Evolutionary conservation across 495 filamentous ascomycete species (phyloP).

Genomic region (Xylaria intraflava): DNA sequence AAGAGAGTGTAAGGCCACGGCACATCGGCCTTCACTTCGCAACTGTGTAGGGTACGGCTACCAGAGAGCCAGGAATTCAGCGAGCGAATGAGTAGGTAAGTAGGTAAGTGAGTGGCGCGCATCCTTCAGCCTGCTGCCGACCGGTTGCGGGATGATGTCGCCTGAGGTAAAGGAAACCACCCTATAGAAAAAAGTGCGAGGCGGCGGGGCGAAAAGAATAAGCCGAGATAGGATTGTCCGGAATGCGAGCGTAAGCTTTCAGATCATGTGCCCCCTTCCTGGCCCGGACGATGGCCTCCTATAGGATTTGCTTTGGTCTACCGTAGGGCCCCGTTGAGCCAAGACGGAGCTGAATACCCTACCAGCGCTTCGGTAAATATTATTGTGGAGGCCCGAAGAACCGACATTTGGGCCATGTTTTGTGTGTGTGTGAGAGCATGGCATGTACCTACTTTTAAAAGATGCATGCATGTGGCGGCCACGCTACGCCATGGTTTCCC

Average conservation of each 20-base stretch:
- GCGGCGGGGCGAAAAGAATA: background rate
- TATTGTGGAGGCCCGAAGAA: constrained; percentile 2
- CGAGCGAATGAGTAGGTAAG: no score
- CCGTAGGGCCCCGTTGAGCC: background rate
- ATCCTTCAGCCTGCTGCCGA: constrained; percentile 1
- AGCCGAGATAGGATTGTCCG: background rate
- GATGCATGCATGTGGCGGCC: constrained; percentile 10
- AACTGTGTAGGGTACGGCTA: no score
- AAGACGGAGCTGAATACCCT: constrained; percentile 8
- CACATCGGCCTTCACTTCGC: constrained; percentile 4
- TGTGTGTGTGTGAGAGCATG: no score
- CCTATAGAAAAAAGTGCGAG: no score
- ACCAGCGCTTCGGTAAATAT: constrained; percentile 3
- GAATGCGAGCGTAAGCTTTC: constrained; percentile 4
- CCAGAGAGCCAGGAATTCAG: no score
- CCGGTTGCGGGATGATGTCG: background rate
- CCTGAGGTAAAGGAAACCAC: no score
- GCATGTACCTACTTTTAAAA: constrained; percentile 1
- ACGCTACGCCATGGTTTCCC: constrained; percentile 7
- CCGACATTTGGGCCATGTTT: background rate
- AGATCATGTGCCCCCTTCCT: constrained; percentile 3
- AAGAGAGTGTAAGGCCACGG: background rate
- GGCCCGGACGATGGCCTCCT: background rate
- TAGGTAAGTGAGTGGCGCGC: constrained; percentile 1
- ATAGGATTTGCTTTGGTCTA: background rate